Base-by-base conservation (phyloP, 1,284 basidiomycete species). In the Gymnopus androsaceus region DNA sequence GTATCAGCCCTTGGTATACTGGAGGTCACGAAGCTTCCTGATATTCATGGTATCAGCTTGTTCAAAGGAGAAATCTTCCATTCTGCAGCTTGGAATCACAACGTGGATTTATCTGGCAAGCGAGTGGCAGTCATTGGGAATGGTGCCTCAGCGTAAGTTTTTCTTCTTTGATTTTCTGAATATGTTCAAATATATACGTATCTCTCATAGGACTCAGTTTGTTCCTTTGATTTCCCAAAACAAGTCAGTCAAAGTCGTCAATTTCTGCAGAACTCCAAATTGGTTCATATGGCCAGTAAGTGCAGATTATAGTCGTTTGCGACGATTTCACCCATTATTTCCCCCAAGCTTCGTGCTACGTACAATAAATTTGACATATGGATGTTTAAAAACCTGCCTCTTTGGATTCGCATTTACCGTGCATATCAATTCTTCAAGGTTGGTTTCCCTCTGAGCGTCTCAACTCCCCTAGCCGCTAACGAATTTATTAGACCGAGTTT, bases 111-210 rank as follows among this genome's bases (percentile, higher is more conserved):
- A 34, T 61, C 59, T 8, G 70, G 70, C 19, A 80, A 80, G 62
- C 68, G 69, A 25, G 74, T 81, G 1, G 79, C 73, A 3, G 74
- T 83, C 11, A 69, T 83, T 52, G 82, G 82, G 9, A 82, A 79
- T 59, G 82, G 79, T 1, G 75, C 78, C 17, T 79, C 79, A 37
- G 77, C 74, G 67, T 75, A 51, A 72, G 66, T 81, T 80, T 78
- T 60, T 69, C 67, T 25, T 68, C 69, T 65, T 65, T 72, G n/a
- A n/a, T n/a, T 61, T 61, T 63, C 58, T 63, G 27, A 51, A 15
- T 2, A 36, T 0, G 9, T 7, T 40, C 23, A 28, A 45, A 21
- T 31, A 25, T 8, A 36, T 9, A 34, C 36, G 8, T 17, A n/a
- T n/a, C n/a, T n/a, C n/a, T n/a, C 40, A 21, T 56, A 80, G 80